Conservation (phyloP, 305 asterid species). For the Solanum hybrid region DNA sequence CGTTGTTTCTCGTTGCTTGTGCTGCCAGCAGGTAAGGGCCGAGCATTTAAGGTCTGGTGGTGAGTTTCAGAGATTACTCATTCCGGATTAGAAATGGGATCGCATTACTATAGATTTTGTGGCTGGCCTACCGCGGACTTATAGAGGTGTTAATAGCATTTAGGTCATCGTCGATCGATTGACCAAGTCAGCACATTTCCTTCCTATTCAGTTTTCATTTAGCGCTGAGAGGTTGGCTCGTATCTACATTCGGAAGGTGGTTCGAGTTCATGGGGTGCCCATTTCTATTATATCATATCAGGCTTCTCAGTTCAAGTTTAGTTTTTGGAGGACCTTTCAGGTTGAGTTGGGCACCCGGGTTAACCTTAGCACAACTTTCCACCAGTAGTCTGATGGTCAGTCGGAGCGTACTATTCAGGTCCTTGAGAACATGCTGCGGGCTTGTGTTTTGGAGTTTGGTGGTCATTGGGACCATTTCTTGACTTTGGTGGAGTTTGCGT, state of each 20-base stretch:
- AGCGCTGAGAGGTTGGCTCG: not conserved
- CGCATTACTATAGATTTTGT: too few relatives aligned
- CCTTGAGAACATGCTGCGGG: not conserved
- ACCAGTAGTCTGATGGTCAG: not conserved
- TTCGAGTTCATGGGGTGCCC: not conserved
- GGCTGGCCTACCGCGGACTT: too few relatives aligned
- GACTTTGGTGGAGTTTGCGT: not conserved
- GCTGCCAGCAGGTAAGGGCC: too few relatives aligned
- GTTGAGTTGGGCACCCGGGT: not conserved
- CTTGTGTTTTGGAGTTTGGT: not conserved
- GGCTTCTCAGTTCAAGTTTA: not conserved
- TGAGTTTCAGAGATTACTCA: not conserved
- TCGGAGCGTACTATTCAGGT: not conserved
- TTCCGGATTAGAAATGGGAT: too few relatives aligned
- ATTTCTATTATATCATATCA: too few relatives aligned
- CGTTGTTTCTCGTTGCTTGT: too few relatives aligned
- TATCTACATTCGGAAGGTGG: not conserved
- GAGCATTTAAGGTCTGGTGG: not conserved
- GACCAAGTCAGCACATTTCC: not conserved
- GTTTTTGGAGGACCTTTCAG: not conserved
- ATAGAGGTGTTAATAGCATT: not conserved
- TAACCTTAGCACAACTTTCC: not conserved
- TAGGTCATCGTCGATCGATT: not conserved
- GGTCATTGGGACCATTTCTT: not conserved
- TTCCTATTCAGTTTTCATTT: not conserved